Conservation (phyloP, 345 rosid species). For the Corymbia maculata region DNA sequence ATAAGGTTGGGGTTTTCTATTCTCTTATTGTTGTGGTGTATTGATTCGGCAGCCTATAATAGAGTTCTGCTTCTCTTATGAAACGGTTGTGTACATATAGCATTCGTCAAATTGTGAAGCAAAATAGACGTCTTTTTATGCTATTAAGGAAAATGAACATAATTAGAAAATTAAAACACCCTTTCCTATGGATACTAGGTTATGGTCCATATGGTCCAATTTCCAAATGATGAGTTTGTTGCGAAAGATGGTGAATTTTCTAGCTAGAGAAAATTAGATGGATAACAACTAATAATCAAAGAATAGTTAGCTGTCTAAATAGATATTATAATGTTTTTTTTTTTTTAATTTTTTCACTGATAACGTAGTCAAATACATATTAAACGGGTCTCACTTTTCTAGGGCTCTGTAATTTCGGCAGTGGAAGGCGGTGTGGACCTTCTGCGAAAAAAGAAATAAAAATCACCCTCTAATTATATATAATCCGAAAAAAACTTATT, state of each 20-base stretch:
- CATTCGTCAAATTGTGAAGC: background rate
- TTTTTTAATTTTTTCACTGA: background rate
- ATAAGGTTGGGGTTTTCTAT: background rate
- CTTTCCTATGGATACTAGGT: background rate
- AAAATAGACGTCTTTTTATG: background rate
- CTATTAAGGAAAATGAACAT: background rate
- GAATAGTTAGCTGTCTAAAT: background rate
- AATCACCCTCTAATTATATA: background rate
- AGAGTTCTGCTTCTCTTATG: background rate
- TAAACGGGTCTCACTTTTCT: background rate
- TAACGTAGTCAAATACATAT: background rate
- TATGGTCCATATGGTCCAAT: background rate
- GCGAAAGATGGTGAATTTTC: background rate
- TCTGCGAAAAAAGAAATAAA: background rate
- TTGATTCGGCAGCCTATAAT: background rate
- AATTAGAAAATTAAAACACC: background rate
- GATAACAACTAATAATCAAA: background rate
- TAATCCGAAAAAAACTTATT: background rate
- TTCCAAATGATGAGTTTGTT: background rate
- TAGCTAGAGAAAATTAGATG: background rate
- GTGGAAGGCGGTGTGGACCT: background rate
- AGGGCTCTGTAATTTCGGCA: background rate
- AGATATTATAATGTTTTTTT: background rate
- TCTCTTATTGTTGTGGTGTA: fast-evolving
- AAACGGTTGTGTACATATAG: background rate